Evolutionary conservation across 306 rosid genomes (phyloP), one percentile per base, ranked within the genome.

Genomic region (Lathyrus tuberosus): DNA sequence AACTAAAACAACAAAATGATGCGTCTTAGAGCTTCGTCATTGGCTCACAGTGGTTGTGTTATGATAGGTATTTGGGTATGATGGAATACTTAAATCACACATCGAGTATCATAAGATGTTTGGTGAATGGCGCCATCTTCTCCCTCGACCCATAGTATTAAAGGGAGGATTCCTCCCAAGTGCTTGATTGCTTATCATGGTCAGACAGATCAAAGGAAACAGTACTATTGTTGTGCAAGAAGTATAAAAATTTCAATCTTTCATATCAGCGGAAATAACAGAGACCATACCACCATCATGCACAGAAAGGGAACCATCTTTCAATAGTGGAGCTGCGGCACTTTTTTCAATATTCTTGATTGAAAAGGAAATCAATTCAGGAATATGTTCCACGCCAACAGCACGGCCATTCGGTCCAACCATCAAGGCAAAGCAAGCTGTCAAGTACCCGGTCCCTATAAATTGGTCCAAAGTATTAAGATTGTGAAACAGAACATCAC

Each of bases 351-450:
- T 89, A 78, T 91, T 95, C 75, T 76, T 48, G 24, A 79, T 79
- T 48, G 99, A 91, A 61, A 81, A 91, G 75, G 89, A 84, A 46
- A 76, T 89, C 85, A 95, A 77, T 74, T 95, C 97, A 35, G 97
- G 92, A 86, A 95, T 95, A 73, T 95, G 97, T 41, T 95, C 99
- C 67, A 95, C 95, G 0, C 99, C 97, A 62, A 91, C 82, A 28
- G 87, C 83, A 22, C 73, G 84, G 56, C 97, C 99, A 79, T 89
- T 71, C 17, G 96, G 86, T 66, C 97, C 97, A 44, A 91, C 95
- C 97, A 95, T 95, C 79, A 86, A 20, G 3, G 93, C 97, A 73
- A 89, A 91, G 76, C 99, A 95, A 0, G 96, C 99, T 5, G 99
- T 91, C 85, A 95, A 73, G 69, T 91, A 95, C 33, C 96, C 99